A percentile compares a stretch with the other conserved stretches of the same genome.
phyloP scores from a whole-genome alignment of 2,329 filamentous ascomycete species.

The Leptographium galeiforme region DNA sequence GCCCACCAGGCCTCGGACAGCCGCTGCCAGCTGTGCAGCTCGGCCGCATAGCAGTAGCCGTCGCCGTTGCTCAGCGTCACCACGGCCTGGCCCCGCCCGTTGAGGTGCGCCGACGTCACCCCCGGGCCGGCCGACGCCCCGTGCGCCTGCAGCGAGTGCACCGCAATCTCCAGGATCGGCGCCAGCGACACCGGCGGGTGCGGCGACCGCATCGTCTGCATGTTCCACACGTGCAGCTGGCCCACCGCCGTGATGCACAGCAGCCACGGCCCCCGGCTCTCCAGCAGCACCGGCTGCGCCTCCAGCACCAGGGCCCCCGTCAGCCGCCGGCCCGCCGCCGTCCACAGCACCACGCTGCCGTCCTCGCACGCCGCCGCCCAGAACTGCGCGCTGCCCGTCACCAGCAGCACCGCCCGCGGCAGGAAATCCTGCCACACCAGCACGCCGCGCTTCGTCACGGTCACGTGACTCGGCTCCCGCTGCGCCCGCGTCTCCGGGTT shows the following conservation, averaged over 20 bases:
- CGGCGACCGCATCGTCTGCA: constrained; percentile 67
- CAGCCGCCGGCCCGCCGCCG: constrained; percentile 74
- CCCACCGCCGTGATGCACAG: constrained; percentile 81
- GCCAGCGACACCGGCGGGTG: constrained; percentile 84
- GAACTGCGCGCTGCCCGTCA: constrained; percentile 80
- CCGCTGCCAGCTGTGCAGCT: constrained; percentile 84
- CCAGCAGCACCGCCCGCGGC: constrained; percentile 72
- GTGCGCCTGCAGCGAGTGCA: constrained; percentile 64
- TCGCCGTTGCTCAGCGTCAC: constrained; percentile 92
- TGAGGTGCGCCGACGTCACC: constrained; percentile 82
- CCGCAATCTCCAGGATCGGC: constrained; percentile 77
- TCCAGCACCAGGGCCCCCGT: constrained; percentile 79
- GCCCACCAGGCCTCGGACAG: constrained; percentile 98
- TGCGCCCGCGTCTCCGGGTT: constrained; percentile 54
- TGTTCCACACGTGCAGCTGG: constrained; percentile 86
- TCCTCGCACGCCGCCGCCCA: constrained; percentile 93
- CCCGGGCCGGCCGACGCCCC: constrained; percentile 64
- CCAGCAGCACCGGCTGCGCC: constrained; percentile 85
- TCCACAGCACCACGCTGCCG: constrained; percentile 81
- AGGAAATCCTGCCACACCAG: constrained; percentile 90
- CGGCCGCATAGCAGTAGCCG: constrained; percentile 76
- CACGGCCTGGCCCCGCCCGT: constrained; percentile 72
- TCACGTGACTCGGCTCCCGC: constrained; percentile 73
- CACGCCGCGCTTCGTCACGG: constrained; percentile 65
- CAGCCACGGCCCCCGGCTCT: constrained; percentile 79